Base-by-base conservation (phyloP, 108 stramenopile species). In the Discostella pseudostelligera region DNA sequence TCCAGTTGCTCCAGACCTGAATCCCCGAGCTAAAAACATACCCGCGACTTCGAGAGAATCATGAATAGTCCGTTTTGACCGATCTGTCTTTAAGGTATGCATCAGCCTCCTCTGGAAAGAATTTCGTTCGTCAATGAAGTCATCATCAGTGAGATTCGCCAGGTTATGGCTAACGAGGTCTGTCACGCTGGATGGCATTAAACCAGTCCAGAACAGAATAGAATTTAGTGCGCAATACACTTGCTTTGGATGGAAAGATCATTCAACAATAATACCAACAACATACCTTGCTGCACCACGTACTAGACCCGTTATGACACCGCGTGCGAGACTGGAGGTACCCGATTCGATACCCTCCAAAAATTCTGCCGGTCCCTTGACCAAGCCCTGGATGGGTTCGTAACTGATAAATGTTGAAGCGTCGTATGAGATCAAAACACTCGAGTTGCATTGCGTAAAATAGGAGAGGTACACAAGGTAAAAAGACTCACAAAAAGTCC, bases 271-370 rank as follows among this genome's bases (percentile, higher is more conserved):
- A 32, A 5, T 5, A 32, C 5, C 5, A 5, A 5, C 5, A 32
- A 32, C 32, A 32, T 32, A 32, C 32, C 32, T 32, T 4, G 32
- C 85, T 14, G 87, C 86, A 43, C 87, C 83, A 16, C 85, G 74
- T 4, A 88, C 86, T 16, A 88, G 83, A 4, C 87, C 90, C 45
- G 87, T 84, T 64, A 92, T 85, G 1, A 92, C 84, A 26, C 90
- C 90, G 50, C 90, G 59, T 39, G 85, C 90, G 39, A 92, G 81
- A 59, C 80, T 83, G 37, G 80, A 73, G 9, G 90, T 87, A 11
- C 90, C 90, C 11, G 74, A 70, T 55, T 92, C 90, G 1, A 92
- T 64, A n/a, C 90, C 87, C 61, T 85, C 83, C 28, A 92, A 62
- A 55, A 92, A 92, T 45, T 87, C 79, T 8, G 66, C 77, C 10